These are phyloP conservation scores for Trichoderma afroharzianum DNA, from an alignment of 2,329 filamentous ascomycete species.

Conservation along the genomic window DNA sequence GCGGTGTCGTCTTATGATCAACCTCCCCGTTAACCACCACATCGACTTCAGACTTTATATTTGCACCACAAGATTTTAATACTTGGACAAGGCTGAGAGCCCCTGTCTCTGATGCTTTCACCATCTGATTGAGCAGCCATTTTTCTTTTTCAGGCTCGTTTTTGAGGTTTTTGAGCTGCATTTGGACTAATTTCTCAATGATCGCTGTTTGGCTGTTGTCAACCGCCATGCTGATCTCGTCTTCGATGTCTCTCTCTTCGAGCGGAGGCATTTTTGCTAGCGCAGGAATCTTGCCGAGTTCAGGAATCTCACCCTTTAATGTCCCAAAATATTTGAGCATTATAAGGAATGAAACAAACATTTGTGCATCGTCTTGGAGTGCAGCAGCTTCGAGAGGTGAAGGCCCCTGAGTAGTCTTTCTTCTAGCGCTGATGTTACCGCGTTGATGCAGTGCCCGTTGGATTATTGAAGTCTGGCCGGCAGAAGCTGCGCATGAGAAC, in stretches of 20 bases:
- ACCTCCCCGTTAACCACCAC: no score
- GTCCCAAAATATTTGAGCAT: neutral
- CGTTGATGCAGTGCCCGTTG: neutral
- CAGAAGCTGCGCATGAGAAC: neutral
- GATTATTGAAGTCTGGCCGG: neutral
- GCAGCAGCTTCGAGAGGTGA: neutral
- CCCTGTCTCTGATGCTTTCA: neutral
- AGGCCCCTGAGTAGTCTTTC: neutral
- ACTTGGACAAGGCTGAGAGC: neutral
- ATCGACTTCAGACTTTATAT: neutral
- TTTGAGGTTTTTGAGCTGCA: neutral
- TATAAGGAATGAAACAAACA: neutral
- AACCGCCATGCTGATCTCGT: neutral
- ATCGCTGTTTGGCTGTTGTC: neutral
- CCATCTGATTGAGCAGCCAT: neutral
- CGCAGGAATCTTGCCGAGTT: neutral
- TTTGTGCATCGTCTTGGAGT: rapidly evolving
- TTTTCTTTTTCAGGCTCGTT: rapidly evolving
- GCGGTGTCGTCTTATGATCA: neutral
- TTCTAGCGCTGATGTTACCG: neutral
- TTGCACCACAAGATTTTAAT: neutral
- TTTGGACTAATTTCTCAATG: neutral
- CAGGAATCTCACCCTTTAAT: neutral
- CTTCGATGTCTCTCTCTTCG: neutral
- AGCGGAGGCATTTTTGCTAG: neutral